Evolutionary conservation across 352 stramenopile species (phyloP).

Genomic region (Globisporangium nodosum): DNA sequence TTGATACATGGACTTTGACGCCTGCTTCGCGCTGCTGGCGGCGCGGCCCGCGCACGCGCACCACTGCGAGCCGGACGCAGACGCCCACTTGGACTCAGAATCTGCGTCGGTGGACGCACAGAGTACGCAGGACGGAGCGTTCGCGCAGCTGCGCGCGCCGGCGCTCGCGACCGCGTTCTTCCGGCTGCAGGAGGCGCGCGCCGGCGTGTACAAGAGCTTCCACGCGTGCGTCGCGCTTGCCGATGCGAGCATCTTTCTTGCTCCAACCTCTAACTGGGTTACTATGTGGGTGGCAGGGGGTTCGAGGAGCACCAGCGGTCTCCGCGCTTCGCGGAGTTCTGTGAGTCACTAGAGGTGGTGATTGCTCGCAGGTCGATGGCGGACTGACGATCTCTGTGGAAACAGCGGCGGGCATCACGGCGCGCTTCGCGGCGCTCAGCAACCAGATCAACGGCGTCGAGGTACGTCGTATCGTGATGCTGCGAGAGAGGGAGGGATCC

Average conservation of each 20-base stretch:
- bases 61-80: conserved; percentile 41
- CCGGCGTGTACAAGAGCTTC: conserved; percentile 70
- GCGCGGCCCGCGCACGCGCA: conserved; percentile 50
- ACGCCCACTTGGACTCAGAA: conserved; percentile 5
- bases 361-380: no score
- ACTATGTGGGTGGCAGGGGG: conserved; percentile 22
- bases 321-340: conserved; percentile 53
- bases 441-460: conserved; percentile 68
- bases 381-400: neutral
- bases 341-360: conserved; percentile 21
- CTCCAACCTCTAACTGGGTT: neutral
- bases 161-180: conserved; percentile 42
- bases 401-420: conserved; percentile 53
- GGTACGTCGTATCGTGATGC: conserved; percentile 16
- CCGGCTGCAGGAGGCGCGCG: conserved; percentile 51
- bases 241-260: neutral
- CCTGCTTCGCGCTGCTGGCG: conserved; percentile 60
- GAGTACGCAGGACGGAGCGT: conserved; percentile 1
- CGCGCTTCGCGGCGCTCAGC: conserved; percentile 60
- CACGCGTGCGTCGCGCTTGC: conserved; percentile 23
- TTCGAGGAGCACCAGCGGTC: conserved; percentile 68
- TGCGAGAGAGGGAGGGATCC: neutral
- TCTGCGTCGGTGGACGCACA: no score
- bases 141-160: conserved; percentile 8
- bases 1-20: conserved; percentile 55